phyloP scores from a whole-genome alignment of 2,329 filamentous ascomycete species.

The Juglanconis juglandina region DNA sequence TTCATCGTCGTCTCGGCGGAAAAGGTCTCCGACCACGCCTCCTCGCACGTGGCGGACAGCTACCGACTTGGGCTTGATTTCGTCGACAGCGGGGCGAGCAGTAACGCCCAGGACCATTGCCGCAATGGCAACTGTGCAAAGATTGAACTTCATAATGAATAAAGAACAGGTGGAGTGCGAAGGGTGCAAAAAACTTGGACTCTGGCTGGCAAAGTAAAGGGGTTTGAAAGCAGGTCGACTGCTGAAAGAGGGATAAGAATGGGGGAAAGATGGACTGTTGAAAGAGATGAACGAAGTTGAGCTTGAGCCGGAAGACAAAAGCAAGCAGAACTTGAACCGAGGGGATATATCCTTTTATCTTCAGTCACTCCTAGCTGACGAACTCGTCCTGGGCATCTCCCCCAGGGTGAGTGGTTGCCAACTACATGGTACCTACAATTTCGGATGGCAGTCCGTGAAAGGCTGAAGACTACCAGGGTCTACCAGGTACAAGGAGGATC shows the following conservation, averaged over 20 bases:
- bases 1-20: slow-evolving; percentile 3
- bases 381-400: not conserved
- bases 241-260: slow-evolving; percentile 5
- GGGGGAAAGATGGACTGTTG: slow-evolving; percentile 1
- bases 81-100: slow-evolving; percentile 1
- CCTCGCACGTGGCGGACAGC: not conserved
- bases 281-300: not conserved
- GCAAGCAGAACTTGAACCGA: not conserved
- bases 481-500: no score
- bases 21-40: slow-evolving; percentile 5
- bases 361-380: not conserved
- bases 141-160: slow-evolving; percentile 10
- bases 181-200: not conserved
- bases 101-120: slow-evolving; percentile 6
- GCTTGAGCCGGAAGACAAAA: not conserved
- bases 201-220: not conserved
- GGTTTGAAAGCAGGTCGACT: slow-evolving; percentile 9
- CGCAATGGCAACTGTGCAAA: slow-evolving; percentile 5
- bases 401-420: not conserved
- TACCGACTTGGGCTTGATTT: not conserved
- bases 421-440: no score
- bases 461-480: no score
- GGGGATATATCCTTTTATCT: not conserved
- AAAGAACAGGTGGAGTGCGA: not conserved
- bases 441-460: no score